Base-by-base conservation (phyloP, 2,329 filamentous ascomycete species). In the Tolypocladium guangdongense region DNA sequence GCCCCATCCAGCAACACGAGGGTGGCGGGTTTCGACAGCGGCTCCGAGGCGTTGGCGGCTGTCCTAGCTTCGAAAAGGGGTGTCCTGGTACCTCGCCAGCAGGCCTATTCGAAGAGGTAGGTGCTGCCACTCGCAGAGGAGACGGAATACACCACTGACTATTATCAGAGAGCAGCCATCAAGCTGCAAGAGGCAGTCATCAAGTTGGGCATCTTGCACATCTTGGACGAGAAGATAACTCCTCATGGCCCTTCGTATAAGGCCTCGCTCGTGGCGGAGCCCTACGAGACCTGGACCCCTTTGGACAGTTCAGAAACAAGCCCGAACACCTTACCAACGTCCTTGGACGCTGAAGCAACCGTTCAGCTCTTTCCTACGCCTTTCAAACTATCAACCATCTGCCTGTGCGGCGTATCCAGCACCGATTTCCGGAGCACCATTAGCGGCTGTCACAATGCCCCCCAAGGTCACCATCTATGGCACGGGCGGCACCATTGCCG, bases 401-500 rank as follows among this genome's bases (percentile, higher is more conserved):
- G 48, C 35, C 22, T 39, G 32, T 38, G 48, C 48, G 6, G 2
- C 35, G 16, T 50, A 39, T 37, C 48, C 7, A 14, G 22, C 20
- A n/a, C 7, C 16, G 2, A 16, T 50, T n/a, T 38, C 48, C 16
- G 48, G 36, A 16, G 16, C 35, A 27, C 24, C 32, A 27, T 30
- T 50, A 18, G 6, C 41, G 33, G 49, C 11, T 41, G 16, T 33
- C 7, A 51, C 39, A 16, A 48, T 45, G 49, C 27, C 30, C 0
- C 78, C 77, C 11, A 81, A 80, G 59, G 68, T 82, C 51, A 81
- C 77, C 55, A 78, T 82, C 56, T 80, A 78, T 57, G 75, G 74
- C 7, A 80, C 76, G 7, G 80, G 80, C 18, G 81, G 80, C 37
- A 84, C 80, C 11, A 83, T 83, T 49, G 80, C 80, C 16, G 78